Base-by-base conservation (phyloP, 2,329 filamentous ascomycete genomes). In the Didymellaceae sp. region DNA sequence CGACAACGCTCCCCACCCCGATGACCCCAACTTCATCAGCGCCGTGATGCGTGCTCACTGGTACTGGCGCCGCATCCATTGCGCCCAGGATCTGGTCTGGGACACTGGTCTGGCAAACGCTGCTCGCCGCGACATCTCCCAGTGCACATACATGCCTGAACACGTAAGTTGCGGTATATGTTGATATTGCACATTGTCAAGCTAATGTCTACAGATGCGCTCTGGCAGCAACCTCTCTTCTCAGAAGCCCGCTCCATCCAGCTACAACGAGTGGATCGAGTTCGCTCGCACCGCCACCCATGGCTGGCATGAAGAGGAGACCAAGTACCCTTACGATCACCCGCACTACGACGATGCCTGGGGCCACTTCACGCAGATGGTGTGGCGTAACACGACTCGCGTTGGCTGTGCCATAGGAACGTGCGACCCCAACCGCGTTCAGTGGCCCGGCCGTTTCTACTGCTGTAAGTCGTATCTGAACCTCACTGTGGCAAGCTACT, bases 301-400 rank as follows among this genome's bases (percentile, higher is more conserved):
- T 44, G 68, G 68, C 56, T 72, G 70, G 70, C 66, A 73, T 43
- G 66, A 71, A 39, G 70, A 71, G 51, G 68, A 70, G 54, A 53
- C 45, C 38, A 66, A 68, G 55, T 72, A 73, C 45, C 67, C 68
- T 8, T 73, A 71, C 52, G 54, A 63, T 39, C 56, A 66, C 16
- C 70, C 68, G 5, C 52, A 61, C 47, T 69, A 57, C 24, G 57
- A 63, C 11, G 52, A 54, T n/a, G 54, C 61, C 6, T 68, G 65
- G 61, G 69, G 67, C 16, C 71, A 74, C 61, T 74, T 74, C 60
- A 67, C 68, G 6, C 72, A 74, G 61, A 58, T 74, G 57, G 70
- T 74, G 41, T 74, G 72, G 72, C 69, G 70, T 39, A 67, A 70
- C 52, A 63, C 61, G 10, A 57, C 63, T 2, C 65, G 61, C n/a